Conservation (phyloP, 2,329 filamentous ascomycete genomes). For the Rhynchosporium graminicola region DNA sequence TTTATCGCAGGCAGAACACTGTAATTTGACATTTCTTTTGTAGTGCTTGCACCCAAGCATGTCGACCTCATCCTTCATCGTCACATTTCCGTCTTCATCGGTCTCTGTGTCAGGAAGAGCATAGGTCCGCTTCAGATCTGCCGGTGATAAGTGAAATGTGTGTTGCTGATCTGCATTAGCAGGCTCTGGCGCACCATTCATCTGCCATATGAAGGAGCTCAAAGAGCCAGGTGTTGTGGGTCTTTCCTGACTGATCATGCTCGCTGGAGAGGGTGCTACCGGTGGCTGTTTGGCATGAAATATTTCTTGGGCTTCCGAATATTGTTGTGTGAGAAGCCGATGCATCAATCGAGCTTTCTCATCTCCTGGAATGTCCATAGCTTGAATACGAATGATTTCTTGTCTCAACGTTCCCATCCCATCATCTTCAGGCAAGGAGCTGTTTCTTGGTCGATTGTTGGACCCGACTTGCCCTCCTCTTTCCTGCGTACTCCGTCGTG, state of each 20-base stretch:
- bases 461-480: constrained; percentile 17
- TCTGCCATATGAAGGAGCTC: constrained; percentile 61
- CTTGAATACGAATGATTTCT: constrained; percentile 69
- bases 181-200: constrained; percentile 37
- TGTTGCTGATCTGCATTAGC: constrained; percentile 31
- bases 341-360: constrained; percentile 76
- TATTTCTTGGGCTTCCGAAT: constrained; percentile 50
- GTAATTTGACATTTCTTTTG: constrained; percentile 91
- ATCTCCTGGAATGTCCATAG: constrained; percentile 54
- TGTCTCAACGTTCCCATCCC: constrained; percentile 69
- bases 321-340: constrained; percentile 67
- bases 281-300: constrained; percentile 36
- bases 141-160: constrained; percentile 54
- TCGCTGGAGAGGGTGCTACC: constrained; percentile 29
- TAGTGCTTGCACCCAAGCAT: constrained; percentile 87
- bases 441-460: constrained; percentile 29
- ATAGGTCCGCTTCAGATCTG: constrained; percentile 69
- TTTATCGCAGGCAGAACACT: constrained; percentile 83
- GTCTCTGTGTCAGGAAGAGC: constrained; percentile 55
- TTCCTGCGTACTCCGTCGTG: constrained; percentile 33
- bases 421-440: constrained; percentile 67
- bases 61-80: constrained; percentile 36
- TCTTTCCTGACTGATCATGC: constrained; percentile 44
- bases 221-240: constrained; percentile 49
- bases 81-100: constrained; percentile 46